A percentile compares a stretch with the other conserved stretches of the same genome.
Evolutionary conservation across 2,329 filamentous ascomycete species (phyloP).

Genomic region (Aspergillus thermomutatus): DNA sequence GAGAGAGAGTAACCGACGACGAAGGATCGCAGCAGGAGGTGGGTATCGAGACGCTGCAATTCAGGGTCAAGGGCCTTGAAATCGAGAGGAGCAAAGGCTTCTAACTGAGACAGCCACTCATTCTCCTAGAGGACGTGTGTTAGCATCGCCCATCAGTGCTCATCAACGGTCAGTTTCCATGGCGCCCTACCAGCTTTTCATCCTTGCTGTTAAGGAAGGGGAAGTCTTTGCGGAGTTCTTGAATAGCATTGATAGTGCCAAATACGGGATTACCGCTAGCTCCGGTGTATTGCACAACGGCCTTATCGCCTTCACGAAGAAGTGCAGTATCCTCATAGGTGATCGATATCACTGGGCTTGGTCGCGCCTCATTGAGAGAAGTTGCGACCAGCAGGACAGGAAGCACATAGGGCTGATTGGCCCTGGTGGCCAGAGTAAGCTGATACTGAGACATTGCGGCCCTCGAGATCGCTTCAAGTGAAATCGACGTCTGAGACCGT

Average conservation of each 20-base stretch:
- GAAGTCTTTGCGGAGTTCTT: slow-evolving; percentile 33
- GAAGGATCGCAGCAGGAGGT: slow-evolving; percentile 82
- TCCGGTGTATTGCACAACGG: slow-evolving; percentile 30
- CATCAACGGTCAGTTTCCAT: background rate
- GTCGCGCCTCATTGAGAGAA: slow-evolving; percentile 38
- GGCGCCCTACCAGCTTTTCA: slow-evolving; percentile 28
- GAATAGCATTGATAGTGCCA: slow-evolving; percentile 29
- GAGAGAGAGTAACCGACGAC: slow-evolving; percentile 76
- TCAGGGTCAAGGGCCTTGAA: slow-evolving; percentile 78
- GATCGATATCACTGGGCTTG: slow-evolving; percentile 34
- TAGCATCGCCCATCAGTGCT: slow-evolving; percentile 1
- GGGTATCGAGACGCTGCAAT: slow-evolving; percentile 75
- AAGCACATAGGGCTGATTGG: slow-evolving; percentile 39
- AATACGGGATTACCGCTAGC: slow-evolving; percentile 27
- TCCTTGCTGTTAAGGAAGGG: slow-evolving; percentile 38
- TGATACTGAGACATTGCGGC: slow-evolving; percentile 30
- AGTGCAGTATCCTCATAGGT: slow-evolving; percentile 37
- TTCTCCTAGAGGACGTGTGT: slow-evolving; percentile 32
- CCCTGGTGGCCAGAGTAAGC: slow-evolving; percentile 38
- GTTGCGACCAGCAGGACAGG: slow-evolving; percentile 40
- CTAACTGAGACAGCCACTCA: slow-evolving; percentile 56
- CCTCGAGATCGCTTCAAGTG: slow-evolving; percentile 9
- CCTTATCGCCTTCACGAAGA: slow-evolving; percentile 34
- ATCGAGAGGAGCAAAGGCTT: slow-evolving; percentile 58
- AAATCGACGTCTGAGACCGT: slow-evolving; percentile 1